Percentiles rank a stretch among this genome's conserved stretches.
phyloP scores from a whole-genome alignment of 2,329 filamentous ascomycete genomes.

The Colletotrichum sp. region DNA sequence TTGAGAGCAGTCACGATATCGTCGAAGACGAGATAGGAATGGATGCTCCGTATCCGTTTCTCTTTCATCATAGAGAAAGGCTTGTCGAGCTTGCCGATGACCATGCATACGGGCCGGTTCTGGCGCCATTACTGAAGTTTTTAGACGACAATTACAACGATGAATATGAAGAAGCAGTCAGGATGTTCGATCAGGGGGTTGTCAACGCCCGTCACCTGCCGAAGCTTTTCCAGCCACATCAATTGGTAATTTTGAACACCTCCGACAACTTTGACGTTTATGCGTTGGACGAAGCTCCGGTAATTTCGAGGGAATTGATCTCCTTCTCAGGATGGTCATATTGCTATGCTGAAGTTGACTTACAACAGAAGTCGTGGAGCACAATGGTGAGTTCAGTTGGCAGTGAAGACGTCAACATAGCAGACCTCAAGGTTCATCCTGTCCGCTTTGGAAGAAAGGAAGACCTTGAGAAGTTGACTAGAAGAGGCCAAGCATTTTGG shows the following conservation, averaged over 20 bases:
- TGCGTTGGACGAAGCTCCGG: accelerated
- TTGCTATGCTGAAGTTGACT: accelerated
- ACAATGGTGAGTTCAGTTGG: accelerated
- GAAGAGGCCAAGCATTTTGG: background rate
- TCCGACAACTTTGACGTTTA: no score
- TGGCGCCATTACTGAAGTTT: accelerated
- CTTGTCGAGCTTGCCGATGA: accelerated
- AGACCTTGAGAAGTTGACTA: accelerated
- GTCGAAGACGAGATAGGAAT: accelerated
- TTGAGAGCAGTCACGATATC: accelerated
- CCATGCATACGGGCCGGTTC: accelerated
- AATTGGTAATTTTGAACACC: accelerated
- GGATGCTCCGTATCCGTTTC: no score
- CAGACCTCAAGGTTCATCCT: accelerated
- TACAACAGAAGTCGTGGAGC: accelerated
- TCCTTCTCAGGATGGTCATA: accelerated
- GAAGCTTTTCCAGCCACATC: no score
- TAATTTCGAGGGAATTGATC: accelerated
- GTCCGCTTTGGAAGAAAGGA: accelerated
- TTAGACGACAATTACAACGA: no score
- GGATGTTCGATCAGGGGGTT: accelerated
- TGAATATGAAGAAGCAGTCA: no score
- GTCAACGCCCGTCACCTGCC: no score
- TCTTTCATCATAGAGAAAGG: no score
- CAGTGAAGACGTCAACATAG: accelerated